Evolutionary conservation across 2,329 filamentous ascomycete genomes (phyloP).

Genomic region (Emericellopsis cladophorae): DNA sequence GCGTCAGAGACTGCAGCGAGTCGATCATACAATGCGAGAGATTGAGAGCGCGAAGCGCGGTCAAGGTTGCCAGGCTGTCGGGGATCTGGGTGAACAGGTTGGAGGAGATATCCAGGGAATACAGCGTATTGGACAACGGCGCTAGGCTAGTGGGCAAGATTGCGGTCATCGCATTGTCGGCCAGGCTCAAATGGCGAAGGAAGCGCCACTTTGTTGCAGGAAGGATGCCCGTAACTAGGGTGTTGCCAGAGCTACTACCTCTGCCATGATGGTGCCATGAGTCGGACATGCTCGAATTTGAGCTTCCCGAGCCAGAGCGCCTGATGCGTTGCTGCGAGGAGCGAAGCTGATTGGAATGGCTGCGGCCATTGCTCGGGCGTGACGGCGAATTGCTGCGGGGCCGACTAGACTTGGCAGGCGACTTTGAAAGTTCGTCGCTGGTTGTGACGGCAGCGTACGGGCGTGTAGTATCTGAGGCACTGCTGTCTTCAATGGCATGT

Average conservation of each 20-base stretch:
- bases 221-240: slow-evolving; percentile 58
- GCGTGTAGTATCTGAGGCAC: slow-evolving; percentile 15
- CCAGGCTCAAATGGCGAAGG: slow-evolving; percentile 77
- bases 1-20: slow-evolving; percentile 74
- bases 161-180: slow-evolving; percentile 80
- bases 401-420: slow-evolving; percentile 30
- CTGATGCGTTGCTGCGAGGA: slow-evolving; percentile 63
- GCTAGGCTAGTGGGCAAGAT: slow-evolving; percentile 64
- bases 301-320: slow-evolving; percentile 85
- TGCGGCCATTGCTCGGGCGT: slow-evolving; percentile 64
- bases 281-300: slow-evolving; percentile 65
- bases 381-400: slow-evolving; percentile 73
- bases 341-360: slow-evolving; percentile 53
- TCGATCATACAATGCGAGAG: slow-evolving; percentile 97
- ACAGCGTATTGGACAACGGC: slow-evolving; percentile 76
- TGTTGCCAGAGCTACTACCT: slow-evolving; percentile 70
- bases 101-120: slow-evolving; percentile 82
- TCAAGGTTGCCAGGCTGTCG: slow-evolving; percentile 75
- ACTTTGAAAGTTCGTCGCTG: slow-evolving; percentile 33
- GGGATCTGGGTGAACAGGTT: slow-evolving; percentile 94
- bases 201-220: slow-evolving; percentile 91
- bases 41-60: slow-evolving; percentile 82
- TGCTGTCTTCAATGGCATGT: slow-evolving; percentile 28
- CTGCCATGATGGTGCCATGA: slow-evolving; percentile 44
- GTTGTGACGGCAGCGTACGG: slow-evolving; percentile 25